Evolutionary conservation across 2,329 filamentous ascomycete genomes (phyloP).

Genomic region (Nemania sp.): DNA sequence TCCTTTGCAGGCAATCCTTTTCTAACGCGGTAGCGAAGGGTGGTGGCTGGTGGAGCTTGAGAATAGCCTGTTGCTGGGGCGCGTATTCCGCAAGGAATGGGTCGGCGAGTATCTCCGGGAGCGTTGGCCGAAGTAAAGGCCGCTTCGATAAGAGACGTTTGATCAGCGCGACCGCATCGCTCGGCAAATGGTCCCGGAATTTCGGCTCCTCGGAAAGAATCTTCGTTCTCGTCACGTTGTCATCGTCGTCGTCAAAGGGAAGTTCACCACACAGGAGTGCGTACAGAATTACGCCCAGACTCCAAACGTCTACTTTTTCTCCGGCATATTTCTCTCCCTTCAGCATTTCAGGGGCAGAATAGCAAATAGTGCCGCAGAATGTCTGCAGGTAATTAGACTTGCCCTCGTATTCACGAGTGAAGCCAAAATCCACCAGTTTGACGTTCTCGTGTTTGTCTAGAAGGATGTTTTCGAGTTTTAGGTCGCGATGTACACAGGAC

Average conservation of each 20-base stretch:
- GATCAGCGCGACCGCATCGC: conserved; percentile 81
- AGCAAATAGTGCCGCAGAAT: conserved; percentile 97
- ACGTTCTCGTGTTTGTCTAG: conserved; percentile 98
- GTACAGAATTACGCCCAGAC: conserved; percentile 85
- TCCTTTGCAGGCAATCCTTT: conserved; percentile 89
- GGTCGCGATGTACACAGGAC: conserved; percentile 93
- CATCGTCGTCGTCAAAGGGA: conserved; percentile 96
- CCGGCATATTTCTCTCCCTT: conserved; percentile 98
- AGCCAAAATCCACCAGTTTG: conserved; percentile 97
- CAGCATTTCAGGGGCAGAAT: conserved; percentile 97
- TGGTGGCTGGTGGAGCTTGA: conserved; percentile 82
- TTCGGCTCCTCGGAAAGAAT: conserved; percentile 89
- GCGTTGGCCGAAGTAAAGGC: conserved; percentile 81
- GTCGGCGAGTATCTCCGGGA: conserved; percentile 88
- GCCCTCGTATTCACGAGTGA: conserved; percentile 96
- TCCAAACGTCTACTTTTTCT: conserved; percentile 98
- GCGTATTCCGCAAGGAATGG: conserved; percentile 90
- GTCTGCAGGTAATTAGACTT: conserved; percentile 95
- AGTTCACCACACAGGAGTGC: conserved; percentile 86
- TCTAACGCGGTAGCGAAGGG: conserved; percentile 89
- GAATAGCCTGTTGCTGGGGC: conserved; percentile 86
- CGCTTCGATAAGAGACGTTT: conserved; percentile 88
- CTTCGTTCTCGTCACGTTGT: conserved; percentile 83
- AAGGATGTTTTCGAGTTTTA: conserved; percentile 96
- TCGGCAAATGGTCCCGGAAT: conserved; percentile 83